Conservation (phyloP, 1,284 basidiomycete genomes). For the Naganishia cerealis region DNA sequence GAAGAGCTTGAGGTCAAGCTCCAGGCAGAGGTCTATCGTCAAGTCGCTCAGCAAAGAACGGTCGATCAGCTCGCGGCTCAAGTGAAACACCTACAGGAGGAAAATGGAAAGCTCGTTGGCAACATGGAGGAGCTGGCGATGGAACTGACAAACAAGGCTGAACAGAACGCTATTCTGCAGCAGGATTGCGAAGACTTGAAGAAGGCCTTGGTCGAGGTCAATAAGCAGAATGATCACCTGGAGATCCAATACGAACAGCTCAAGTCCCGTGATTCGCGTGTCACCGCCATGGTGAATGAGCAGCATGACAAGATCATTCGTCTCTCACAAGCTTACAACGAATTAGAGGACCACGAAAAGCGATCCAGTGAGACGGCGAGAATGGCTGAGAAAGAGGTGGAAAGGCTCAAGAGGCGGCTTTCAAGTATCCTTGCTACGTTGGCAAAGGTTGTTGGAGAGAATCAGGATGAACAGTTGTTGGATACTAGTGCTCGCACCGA, state of each 20-base stretch:
- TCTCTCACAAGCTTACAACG: slow-evolving; percentile 18
- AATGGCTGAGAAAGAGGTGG: slow-evolving; percentile 9
- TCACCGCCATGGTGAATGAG: slow-evolving; percentile 5
- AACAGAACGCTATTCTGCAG: slow-evolving; percentile 7
- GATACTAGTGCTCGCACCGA: not conserved
- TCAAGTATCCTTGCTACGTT: slow-evolving; percentile 18
- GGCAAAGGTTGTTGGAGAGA: slow-evolving; percentile 17
- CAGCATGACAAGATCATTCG: slow-evolving; percentile 25
- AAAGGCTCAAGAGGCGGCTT: slow-evolving; percentile 13
- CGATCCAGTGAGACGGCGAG: not conserved
- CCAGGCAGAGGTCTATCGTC: slow-evolving; percentile 16
- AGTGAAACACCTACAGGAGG: not conserved
- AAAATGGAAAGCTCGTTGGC: slow-evolving; percentile 14
- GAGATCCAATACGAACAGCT: slow-evolving; percentile 13
- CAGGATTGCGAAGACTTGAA: not conserved
- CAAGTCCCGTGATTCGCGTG: slow-evolving; percentile 17
- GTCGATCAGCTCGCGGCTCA: slow-evolving; percentile 7
- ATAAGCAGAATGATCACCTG: slow-evolving; percentile 8
- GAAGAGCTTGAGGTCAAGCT: slow-evolving; percentile 26
- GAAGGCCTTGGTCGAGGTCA: not conserved
- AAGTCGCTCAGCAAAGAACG: slow-evolving; percentile 12
- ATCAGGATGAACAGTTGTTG: slow-evolving; percentile 3
- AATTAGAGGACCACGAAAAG: slow-evolving; percentile 1
- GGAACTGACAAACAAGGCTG: slow-evolving; percentile 1
- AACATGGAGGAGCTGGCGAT: not conserved